Percentiles rank a stretch among this genome's conserved stretches.
Evolutionary conservation across 1,139 yeast genomes (phyloP).

Genomic region (Candida dubliniensis): DNA sequence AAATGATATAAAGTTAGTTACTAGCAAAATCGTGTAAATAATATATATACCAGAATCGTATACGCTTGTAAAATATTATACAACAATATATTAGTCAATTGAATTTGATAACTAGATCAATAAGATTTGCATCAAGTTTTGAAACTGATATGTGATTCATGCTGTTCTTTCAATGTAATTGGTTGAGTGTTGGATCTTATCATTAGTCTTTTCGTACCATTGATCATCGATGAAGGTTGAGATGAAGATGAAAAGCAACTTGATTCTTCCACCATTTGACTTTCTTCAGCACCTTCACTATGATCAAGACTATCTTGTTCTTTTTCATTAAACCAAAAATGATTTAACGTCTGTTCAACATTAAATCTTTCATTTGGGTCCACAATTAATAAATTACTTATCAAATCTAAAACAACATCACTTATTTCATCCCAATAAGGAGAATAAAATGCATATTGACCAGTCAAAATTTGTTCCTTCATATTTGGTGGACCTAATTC

Average conservation of each 20-base stretch:
- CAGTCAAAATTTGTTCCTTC: slow-evolving; percentile 70
- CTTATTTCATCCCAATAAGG: slow-evolving; percentile 78
- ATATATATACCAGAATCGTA: slow-evolving; percentile 4
- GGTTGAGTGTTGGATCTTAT: slow-evolving; percentile 34
- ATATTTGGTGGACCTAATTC: slow-evolving; percentile 77
- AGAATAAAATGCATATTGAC: slow-evolving; percentile 70
- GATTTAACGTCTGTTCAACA: slow-evolving; percentile 51
- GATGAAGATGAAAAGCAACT: not conserved
- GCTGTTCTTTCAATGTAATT: slow-evolving; percentile 33
- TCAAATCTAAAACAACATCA: slow-evolving; percentile 65
- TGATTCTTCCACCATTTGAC: slow-evolving; percentile 7
- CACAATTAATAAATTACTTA: slow-evolving; percentile 58
- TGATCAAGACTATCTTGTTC: not conserved
- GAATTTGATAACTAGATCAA: too few species aligned
- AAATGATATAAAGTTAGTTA: slow-evolving; percentile 15
- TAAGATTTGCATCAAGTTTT: not conserved
- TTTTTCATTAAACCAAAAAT: slow-evolving; percentile 52
- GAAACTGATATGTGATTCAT: slow-evolving; percentile 27
- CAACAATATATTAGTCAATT: too few species aligned
- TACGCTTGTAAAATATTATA: too few species aligned
- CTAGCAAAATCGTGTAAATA: slow-evolving; percentile 3
- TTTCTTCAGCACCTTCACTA: slow-evolving; percentile 6
- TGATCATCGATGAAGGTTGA: slow-evolving; percentile 1
- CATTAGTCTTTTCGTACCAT: slow-evolving; percentile 4
- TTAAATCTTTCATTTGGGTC: slow-evolving; percentile 55